These are phyloP conservation scores for Suillus occidentalis DNA, from an alignment of 768 basidiomycete genomes.

Conservation along the genomic window DNA sequence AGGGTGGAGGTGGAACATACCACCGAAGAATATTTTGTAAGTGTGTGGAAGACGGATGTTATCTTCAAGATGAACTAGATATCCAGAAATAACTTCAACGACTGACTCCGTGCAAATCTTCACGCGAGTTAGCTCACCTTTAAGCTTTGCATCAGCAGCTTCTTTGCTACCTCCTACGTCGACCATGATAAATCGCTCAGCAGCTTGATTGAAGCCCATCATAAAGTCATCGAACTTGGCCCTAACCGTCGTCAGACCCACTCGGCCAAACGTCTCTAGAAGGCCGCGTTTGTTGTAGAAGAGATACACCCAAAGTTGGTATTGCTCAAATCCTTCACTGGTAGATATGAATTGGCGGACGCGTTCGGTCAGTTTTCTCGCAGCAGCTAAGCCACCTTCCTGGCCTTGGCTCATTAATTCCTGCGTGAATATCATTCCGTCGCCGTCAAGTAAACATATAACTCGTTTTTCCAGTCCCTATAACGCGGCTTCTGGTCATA, in stretches of 20 bases:
- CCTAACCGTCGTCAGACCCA: slow-evolving; percentile 34
- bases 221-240: slow-evolving; percentile 62
- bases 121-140: slow-evolving; percentile 43
- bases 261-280: slow-evolving; percentile 45
- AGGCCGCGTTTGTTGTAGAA: slow-evolving; percentile 67
- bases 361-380: slow-evolving; percentile 41
- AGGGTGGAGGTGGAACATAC: slow-evolving; percentile 31
- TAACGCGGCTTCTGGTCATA: slow-evolving; percentile 5
- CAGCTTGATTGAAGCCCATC: slow-evolving; percentile 68
- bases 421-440: slow-evolving; percentile 56
- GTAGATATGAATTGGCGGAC: slow-evolving; percentile 25
- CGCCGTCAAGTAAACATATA: slow-evolving; percentile 61
- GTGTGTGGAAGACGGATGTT: slow-evolving; percentile 58
- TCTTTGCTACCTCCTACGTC: slow-evolving; percentile 74
- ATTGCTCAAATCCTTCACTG: slow-evolving; percentile 26
- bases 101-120: neutral
- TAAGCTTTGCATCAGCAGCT: slow-evolving; percentile 74
- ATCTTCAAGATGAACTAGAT: slow-evolving; percentile 40
- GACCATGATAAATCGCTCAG: slow-evolving; percentile 64
- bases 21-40: slow-evolving; percentile 66
- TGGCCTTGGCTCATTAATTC: slow-evolving; percentile 56
- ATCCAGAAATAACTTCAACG: slow-evolving; percentile 7
- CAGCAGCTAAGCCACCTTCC: slow-evolving; percentile 57
- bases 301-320: slow-evolving; percentile 60
- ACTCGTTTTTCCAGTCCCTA: slow-evolving; percentile 36